phyloP scores from a whole-genome alignment of 2,329 filamentous ascomycete genomes.

The Neopestalotiopsis rosae region DNA sequence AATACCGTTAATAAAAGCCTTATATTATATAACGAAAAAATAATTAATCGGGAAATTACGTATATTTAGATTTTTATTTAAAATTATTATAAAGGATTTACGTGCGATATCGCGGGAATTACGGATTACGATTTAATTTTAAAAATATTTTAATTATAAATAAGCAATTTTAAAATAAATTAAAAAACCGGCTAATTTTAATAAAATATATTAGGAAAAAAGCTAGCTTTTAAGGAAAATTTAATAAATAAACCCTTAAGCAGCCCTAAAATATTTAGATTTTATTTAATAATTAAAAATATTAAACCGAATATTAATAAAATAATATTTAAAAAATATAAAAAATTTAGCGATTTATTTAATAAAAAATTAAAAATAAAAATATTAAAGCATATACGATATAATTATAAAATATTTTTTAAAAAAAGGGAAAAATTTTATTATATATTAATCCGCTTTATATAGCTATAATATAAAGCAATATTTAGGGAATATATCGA shows the following conservation, averaged over 20 bases:
- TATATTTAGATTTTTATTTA: too few relatives aligned
- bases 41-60: too few relatives aligned
- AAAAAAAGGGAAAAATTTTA: background rate
- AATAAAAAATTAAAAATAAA: slow-evolving; percentile 11
- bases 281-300: slow-evolving; percentile 7
- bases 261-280: slow-evolving; percentile 3
- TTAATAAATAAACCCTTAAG: background rate
- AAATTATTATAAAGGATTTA: too few relatives aligned
- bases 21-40: too few relatives aligned
- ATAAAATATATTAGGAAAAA: background rate
- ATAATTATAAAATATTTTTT: background rate
- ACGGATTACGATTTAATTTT: background rate
- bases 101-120: too few relatives aligned
- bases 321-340: slow-evolving; percentile 1
- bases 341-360: slow-evolving; percentile 7
- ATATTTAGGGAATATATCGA: background rate
- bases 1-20: too few relatives aligned
- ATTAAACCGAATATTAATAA: background rate
- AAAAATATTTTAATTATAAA: slow-evolving; percentile 8
- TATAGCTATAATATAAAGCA: background rate
- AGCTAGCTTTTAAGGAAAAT: background rate
- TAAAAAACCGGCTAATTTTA: background rate
- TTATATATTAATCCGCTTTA: background rate
- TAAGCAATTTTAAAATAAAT: slow-evolving; percentile 11
- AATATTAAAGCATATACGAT: background rate